These are phyloP conservation scores for Pythium biforme DNA, from an alignment of 352 stramenopile genomes.

Conservation along the genomic window DNA sequence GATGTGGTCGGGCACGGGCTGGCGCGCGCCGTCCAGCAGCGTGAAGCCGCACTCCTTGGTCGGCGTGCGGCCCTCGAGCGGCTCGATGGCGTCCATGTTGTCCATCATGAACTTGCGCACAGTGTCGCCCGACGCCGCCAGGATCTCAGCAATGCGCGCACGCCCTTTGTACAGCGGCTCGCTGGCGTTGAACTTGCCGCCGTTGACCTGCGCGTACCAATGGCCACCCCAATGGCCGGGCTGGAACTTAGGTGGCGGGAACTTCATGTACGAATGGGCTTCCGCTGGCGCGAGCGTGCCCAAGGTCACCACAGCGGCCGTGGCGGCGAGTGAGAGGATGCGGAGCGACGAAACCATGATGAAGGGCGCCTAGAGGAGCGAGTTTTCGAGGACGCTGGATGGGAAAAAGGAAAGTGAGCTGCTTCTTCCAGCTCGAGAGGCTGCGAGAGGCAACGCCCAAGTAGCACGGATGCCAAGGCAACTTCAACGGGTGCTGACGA, in stretches of 20 bases:
- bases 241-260: not conserved
- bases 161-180: conserved; percentile 4
- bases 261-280: not conserved
- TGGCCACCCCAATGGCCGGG: not conserved
- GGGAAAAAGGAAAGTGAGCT: not conserved
- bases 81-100: conserved; percentile 7
- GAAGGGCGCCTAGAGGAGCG: not conserved
- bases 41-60: conserved; percentile 15
- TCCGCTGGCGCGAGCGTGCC: not conserved
- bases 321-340: conserved; percentile 2
- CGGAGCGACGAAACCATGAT: not conserved
- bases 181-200: not conserved
- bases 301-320: not conserved
- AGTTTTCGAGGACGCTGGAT: not conserved
- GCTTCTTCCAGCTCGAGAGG: not conserved
- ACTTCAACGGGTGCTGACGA: not conserved
- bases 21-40: not conserved
- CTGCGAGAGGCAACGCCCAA: no score
- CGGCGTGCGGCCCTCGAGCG: not conserved
- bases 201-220: not conserved
- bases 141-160: conserved; percentile 1
- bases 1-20: conserved; percentile 8
- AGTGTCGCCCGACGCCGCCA: not conserved
- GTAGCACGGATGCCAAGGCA: no score
- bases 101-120: conserved; percentile 15